Evolutionary conservation across 805 yeast species (phyloP), one percentile per base, ranked within the genome.

Genomic region (Saccharomycopsis synnaedendra): DNA sequence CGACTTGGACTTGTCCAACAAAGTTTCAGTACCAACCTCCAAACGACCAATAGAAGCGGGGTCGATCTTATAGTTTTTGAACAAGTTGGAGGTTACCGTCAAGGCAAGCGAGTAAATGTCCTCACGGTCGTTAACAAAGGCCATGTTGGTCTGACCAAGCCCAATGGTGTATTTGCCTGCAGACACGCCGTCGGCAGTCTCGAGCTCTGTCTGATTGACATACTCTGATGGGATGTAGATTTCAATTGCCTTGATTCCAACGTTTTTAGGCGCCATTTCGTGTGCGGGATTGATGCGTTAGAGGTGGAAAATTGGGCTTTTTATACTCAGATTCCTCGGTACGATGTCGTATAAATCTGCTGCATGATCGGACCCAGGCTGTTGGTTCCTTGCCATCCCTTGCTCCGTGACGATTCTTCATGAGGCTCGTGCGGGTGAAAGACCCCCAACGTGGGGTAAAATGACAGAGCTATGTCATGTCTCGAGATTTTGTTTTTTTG

Each of bases 81-180:
- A 69, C 61, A 93, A 76, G 51, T 78, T 78, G 53, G 83, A 77
- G 53, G 85, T 73, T 27, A 75, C 97, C n/a, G 97, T 93, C 62
- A 93, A 72, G n/a, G 85, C 70, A 75, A 93, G 74, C 36, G 98
- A 93, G 72, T 89, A 89, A 60, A 88, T 88, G 62, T 93, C 98
- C 69, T 93, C 97, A 66, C 96, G 81, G 70, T 93, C 98, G 64
- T 90, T 84, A 56, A 93, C 97, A 60, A 86, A 93, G 19, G 95
- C 78, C 99, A 93, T 93, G 68, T 88, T 87, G 60, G 96, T 90
- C 72, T 93, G 98, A 55, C 99, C 99, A 52, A 93, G 75, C 44
- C 99, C 99, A 66, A 93, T 90, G 63, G 99, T 93, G 75, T 88
- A 93, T 67, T 93, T 93, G 52, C 99, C 99, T 47, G 84, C 71